These are phyloP conservation scores for Sherardia arvensis DNA, from an alignment of 257 asterid genomes.

Conservation along the genomic window DNA sequence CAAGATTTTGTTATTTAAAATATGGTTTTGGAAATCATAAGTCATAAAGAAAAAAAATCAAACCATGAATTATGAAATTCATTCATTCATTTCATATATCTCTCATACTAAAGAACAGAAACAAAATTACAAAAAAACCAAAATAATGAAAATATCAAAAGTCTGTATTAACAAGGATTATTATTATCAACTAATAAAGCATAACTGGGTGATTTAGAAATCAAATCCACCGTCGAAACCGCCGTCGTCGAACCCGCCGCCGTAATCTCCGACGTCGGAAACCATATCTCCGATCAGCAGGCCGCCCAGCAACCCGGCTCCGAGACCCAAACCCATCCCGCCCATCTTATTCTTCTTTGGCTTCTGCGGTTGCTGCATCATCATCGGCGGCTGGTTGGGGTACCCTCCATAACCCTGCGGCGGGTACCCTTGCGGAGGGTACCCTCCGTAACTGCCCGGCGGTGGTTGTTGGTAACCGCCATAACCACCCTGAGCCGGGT, in stretches of 20 bases:
- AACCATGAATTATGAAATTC: too few species aligned
- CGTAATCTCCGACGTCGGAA: slow-evolving; percentile 42
- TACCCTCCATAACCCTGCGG: slow-evolving; percentile 31
- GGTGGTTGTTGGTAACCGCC: slow-evolving; percentile 12
- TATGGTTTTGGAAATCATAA: too few species aligned
- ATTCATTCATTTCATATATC: too few species aligned
- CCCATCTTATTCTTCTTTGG: slow-evolving; percentile 47
- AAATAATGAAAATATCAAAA: too few species aligned
- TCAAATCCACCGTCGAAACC: slow-evolving; percentile 10
- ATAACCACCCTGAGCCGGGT: slow-evolving; percentile 23
- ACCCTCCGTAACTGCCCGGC: slow-evolving; percentile 17
- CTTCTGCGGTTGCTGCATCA: slow-evolving; percentile 28
- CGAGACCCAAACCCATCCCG: slow-evolving; percentile 55
- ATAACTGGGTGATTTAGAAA: background rate
- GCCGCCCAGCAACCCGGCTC: slow-evolving; percentile 81
- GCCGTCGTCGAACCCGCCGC: slow-evolving; percentile 30
- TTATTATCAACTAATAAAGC: background rate
- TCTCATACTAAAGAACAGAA: background rate
- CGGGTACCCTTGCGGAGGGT: slow-evolving; percentile 43
- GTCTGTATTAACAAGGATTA: background rate
- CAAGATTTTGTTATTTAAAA: too few species aligned
- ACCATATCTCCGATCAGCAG: slow-evolving; percentile 57
- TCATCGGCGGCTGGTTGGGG: slow-evolving; percentile 27
- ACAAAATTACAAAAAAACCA: too few species aligned
- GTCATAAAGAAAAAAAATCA: too few species aligned